Conservation (phyloP, 2,329 filamentous ascomycete species). For the Leptographium radiaticola region DNA sequence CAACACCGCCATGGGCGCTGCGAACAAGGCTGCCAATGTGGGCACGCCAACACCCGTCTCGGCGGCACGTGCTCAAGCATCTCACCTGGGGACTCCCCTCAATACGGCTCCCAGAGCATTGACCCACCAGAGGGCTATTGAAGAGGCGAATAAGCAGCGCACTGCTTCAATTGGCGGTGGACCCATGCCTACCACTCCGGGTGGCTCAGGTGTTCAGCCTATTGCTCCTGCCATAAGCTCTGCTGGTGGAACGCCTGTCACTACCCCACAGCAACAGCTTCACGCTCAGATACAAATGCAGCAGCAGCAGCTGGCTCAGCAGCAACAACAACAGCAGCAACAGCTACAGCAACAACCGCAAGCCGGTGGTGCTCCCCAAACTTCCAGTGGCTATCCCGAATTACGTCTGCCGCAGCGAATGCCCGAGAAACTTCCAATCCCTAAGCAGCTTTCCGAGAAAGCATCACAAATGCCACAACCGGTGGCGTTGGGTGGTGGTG, state of each 20-base stretch:
- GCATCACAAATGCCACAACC: conserved; percentile 59
- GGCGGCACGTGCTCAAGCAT: conserved; percentile 15
- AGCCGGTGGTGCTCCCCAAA: conserved; percentile 12
- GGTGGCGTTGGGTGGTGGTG: conserved; percentile 53
- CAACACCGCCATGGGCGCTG: conserved; percentile 32
- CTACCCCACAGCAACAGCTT: conserved; percentile 5
- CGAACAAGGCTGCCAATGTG: conserved; percentile 16
- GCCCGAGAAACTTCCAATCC: conserved; percentile 62
- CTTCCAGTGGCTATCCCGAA: background rate
- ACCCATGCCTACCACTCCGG: conserved; percentile 6
- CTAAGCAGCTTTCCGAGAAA: conserved; percentile 59
- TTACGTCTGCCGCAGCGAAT: conserved; percentile 19
- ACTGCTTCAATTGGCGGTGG: conserved; percentile 11
- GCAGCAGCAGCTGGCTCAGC: conserved; percentile 9
- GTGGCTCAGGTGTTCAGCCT: background rate
- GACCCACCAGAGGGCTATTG: conserved; percentile 36
- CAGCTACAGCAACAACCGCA: conserved; percentile 5
- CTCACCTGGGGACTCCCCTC: conserved; percentile 29
- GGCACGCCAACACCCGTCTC: conserved; percentile 22
- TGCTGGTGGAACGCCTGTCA: background rate
- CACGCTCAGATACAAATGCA: conserved; percentile 6
- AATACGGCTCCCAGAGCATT: conserved; percentile 28
- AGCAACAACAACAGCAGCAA: conserved; percentile 13
- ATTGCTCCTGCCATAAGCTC: conserved; percentile 3
- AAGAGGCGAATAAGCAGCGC: conserved; percentile 29